A percentile compares a stretch with the other conserved stretches of the same genome.
phyloP scores from a whole-genome alignment of 495 filamentous ascomycete species.

The Podospora pseudopauciseta region DNA sequence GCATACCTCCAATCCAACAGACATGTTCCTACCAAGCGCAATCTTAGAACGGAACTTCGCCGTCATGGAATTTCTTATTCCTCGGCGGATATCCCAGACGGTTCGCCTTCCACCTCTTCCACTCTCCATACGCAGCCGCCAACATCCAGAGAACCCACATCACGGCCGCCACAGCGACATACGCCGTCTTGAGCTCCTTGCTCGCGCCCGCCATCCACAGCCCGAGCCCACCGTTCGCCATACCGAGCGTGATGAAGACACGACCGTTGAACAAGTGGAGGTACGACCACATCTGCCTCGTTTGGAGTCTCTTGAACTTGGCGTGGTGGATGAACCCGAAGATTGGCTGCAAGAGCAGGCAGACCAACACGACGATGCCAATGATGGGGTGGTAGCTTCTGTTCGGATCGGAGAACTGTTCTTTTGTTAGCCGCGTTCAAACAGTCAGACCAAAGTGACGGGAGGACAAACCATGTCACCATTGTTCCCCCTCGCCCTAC shows the following conservation, averaged over 20 bases:
- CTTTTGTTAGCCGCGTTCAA: neutral
- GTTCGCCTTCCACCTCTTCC: conserved; percentile 15
- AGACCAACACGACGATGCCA: conserved; percentile 55
- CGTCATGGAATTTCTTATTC: conserved; percentile 5
- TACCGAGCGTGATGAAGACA: conserved; percentile 55
- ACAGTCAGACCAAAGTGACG: neutral
- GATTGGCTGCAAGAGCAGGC: conserved; percentile 56
- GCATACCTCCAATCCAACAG: neutral
- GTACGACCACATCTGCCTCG: conserved; percentile 51
- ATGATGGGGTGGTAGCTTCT: conserved; percentile 49
- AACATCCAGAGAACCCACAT: conserved; percentile 37
- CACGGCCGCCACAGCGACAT: conserved; percentile 32
- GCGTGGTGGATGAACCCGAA: conserved; percentile 62
- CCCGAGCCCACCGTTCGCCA: conserved; percentile 67
- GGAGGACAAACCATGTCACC: conserved; percentile 28
- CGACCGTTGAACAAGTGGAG: conserved; percentile 67
- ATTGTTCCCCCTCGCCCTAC: conserved; percentile 21
- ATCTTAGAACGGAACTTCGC: conserved; percentile 9
- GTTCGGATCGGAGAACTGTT: conserved; percentile 26
- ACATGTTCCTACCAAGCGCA: neutral
- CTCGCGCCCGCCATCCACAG: conserved; percentile 44
- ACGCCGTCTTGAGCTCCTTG: conserved; percentile 31
- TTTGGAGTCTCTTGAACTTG: conserved; percentile 43
- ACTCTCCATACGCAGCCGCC: conserved; percentile 25
- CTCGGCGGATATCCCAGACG: neutral